These are phyloP conservation scores for Fusarium fujikuroi DNA, from an alignment of 2,329 filamentous ascomycete species.

Conservation along the genomic window DNA sequence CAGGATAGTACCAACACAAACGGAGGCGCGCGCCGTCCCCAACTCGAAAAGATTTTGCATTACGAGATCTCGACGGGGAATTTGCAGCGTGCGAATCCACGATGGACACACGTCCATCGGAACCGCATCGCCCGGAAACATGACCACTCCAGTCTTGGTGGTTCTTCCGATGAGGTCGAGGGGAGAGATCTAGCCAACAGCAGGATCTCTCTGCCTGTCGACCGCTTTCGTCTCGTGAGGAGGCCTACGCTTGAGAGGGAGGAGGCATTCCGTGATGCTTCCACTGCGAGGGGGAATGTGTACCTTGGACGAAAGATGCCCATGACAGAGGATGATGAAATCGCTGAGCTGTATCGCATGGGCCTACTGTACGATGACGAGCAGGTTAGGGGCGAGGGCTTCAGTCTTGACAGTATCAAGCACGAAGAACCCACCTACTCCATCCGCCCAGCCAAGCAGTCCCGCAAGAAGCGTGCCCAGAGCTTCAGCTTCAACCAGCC, in stretches of 20 bases:
- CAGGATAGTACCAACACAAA: constrained; percentile 3
- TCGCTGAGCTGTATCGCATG: constrained; percentile 56
- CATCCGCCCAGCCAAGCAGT: constrained; percentile 50
- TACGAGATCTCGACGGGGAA: constrained; percentile 7
- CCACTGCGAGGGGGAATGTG: constrained; percentile 50
- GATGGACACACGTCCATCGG: constrained; percentile 18
- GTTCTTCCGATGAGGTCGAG: constrained; percentile 45
- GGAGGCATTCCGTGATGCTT: constrained; percentile 58
- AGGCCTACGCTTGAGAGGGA: constrained; percentile 58
- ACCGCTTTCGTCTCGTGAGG: constrained; percentile 48
- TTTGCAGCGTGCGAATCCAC: constrained; percentile 18
- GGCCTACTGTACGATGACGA: constrained; percentile 59
- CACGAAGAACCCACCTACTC: constrained; percentile 53
- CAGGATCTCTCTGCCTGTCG: constrained; percentile 51
- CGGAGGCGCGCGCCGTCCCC: constrained; percentile 32
- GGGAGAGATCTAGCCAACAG: constrained; percentile 51
- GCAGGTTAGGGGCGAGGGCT: constrained; percentile 48
- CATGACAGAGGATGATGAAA: constrained; percentile 49
- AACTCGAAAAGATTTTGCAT: constrained; percentile 40
- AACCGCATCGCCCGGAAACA: constrained; percentile 27
- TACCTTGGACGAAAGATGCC: constrained; percentile 38
- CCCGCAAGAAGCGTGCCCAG: constrained; percentile 43
- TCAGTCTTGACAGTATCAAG: constrained; percentile 54
- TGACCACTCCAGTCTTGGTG: neutral
- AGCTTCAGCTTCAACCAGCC: constrained; percentile 41